phyloP scores from a whole-genome alignment of 768 basidiomycete species.

The Boletales sp. region DNA sequence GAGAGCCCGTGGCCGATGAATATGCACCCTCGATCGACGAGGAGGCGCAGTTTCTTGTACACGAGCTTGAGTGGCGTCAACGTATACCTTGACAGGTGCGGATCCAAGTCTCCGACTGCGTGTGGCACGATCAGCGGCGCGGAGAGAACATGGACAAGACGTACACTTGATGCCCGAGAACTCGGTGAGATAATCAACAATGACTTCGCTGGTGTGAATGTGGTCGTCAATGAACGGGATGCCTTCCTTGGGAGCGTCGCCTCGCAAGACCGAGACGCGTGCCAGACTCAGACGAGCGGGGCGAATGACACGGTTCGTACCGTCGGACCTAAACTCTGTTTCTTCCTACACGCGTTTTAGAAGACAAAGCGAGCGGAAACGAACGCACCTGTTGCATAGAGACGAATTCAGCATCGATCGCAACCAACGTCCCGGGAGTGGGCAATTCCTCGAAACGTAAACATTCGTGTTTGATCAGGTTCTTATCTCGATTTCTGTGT shows the following conservation, averaged over 20 bases:
- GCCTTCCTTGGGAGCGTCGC: slow-evolving; percentile 75
- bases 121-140: background rate
- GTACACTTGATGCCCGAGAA: slow-evolving; percentile 93
- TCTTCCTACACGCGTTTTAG: slow-evolving; percentile 62
- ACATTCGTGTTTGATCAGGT: slow-evolving; percentile 72
- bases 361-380: background rate
- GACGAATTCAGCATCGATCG: slow-evolving; percentile 98
- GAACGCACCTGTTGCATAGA: slow-evolving; percentile 81
- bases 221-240: slow-evolving; percentile 97
- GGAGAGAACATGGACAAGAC: slow-evolving; percentile 21
- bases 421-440: slow-evolving; percentile 78
- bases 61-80: slow-evolving; percentile 96
- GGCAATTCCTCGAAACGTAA: slow-evolving; percentile 76
- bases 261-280: slow-evolving; percentile 90
- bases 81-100: slow-evolving; percentile 75
- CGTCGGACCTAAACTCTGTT: slow-evolving; percentile 91
- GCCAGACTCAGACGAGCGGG: slow-evolving; percentile 91
- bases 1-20: slow-evolving; percentile 97
- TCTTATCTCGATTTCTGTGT: slow-evolving; percentile 69
- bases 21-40: slow-evolving; percentile 93
- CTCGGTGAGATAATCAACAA: slow-evolving; percentile 96
- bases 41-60: slow-evolving; percentile 91
- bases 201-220: slow-evolving; percentile 92
- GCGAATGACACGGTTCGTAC: slow-evolving; percentile 86
- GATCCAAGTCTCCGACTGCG: slow-evolving; percentile 90